Evolutionary conservation across 192 early-diverging fungal genomes (phyloP), one percentile per base, ranked within the genome.

Genomic region (Cladochytrium replicatum): DNA sequence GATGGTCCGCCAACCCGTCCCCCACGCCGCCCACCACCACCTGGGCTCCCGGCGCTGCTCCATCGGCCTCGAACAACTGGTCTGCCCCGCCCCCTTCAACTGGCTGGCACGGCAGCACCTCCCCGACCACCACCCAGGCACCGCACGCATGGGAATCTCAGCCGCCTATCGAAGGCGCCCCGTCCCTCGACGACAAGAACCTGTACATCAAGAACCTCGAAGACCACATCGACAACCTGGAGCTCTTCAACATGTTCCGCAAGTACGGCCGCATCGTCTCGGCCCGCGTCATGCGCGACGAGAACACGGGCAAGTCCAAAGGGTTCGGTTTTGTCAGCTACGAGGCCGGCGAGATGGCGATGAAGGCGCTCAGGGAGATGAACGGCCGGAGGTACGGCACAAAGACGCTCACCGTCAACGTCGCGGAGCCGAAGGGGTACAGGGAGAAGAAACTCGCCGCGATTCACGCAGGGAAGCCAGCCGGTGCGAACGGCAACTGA

Each of bases 201-300:
- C 53, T 73, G 32, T 73, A 70, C 61, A 48, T 73, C 54, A 73
- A 73, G 53, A 71, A 73, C 50, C 57, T 73, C 15, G 64, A 63
- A 13, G 60, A 63, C 3, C 58, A 51, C 39, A 41, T 73, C 43
- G 58, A 59, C 50, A 67, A 68, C 29, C 40, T 57, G 19, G 71
- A 70, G 34, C 58, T 73, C 1, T 69, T 64, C 48, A 48, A 63
- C 28, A 40, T 70, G 29, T 73, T 73, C 50, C 50, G 60, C 24
- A 9, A 15, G 22, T 73, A 58, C 46, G 71, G 71, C 26, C 54
- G 55, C 8, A 68, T 73, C 41, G 44, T 64, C 6, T 64, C 60
- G 21, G 71, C 68, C 2, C 53, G 58, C 21, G 68, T 73, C n/a
- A 73, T 73, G 71, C 43, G 46, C 39, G 74, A 82, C 48, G 69